Evolutionary conservation across 2,329 filamentous ascomycete species (phyloP).

Genomic region (Tolypocladium pustulatum): DNA sequence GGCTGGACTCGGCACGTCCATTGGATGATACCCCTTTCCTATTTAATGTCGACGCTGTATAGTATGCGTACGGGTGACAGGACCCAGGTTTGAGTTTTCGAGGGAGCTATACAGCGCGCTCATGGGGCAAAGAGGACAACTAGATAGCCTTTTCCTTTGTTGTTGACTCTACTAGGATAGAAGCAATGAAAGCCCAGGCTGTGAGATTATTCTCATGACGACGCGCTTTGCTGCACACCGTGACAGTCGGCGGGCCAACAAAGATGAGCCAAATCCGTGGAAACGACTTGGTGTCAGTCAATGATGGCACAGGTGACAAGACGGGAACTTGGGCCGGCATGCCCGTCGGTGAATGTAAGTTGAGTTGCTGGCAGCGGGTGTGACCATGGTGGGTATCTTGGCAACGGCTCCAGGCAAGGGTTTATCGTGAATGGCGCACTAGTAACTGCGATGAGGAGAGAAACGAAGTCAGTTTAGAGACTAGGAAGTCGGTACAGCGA

Average conservation of each 20-base stretch:
- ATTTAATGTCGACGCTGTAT: conserved; percentile 15
- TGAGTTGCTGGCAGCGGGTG: background rate
- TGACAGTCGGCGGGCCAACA: background rate
- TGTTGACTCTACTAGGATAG: conserved; percentile 3
- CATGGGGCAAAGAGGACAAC: conserved; percentile 1
- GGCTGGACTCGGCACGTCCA: conserved; percentile 19
- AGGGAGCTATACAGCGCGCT: background rate
- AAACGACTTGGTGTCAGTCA: background rate
- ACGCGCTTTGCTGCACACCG: background rate
- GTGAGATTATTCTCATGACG: background rate
- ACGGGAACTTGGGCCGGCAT: background rate
- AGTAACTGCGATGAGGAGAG: background rate
- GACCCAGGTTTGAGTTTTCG: background rate
- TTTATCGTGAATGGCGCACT: background rate
- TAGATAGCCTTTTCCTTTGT: background rate
- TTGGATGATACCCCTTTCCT: conserved; percentile 20
- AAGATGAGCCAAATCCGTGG: background rate
- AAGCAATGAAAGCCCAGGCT: conserved; percentile 4
- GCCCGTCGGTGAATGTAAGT: background rate
- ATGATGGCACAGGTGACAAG: background rate
- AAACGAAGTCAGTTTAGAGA: no score
- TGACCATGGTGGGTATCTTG: background rate
- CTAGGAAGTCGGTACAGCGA: background rate
- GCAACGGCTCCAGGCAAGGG: background rate
- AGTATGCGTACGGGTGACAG: conserved; percentile 7